A percentile compares a stretch with the other conserved stretches of the same genome.
Conservation (phyloP, 2,329 filamentous ascomycete species). For the Xylaria sp. region DNA sequence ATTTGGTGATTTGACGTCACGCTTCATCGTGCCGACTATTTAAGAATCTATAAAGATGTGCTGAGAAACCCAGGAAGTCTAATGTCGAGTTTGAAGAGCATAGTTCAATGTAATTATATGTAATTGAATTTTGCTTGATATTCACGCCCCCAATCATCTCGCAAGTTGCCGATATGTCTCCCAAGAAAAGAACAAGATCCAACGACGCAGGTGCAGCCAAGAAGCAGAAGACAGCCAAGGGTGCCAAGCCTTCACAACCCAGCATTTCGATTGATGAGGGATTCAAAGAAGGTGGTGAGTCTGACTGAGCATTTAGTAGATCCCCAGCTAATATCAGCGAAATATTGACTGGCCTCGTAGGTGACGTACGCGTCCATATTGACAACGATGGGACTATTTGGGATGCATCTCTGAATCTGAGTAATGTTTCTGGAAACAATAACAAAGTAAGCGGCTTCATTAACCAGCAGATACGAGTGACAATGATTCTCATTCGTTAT, state of each 20-base stretch:
- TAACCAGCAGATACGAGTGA: neutral
- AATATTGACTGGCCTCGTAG: constrained; percentile 11
- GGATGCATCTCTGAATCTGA: constrained; percentile 38
- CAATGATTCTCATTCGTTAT: neutral
- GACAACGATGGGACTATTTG: constrained; percentile 34
- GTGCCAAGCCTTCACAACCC: constrained; percentile 31
- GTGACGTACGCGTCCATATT: constrained; percentile 33
- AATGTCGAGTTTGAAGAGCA: neutral
- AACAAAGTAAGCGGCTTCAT: constrained; percentile 26
- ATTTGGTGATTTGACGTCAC: neutral
- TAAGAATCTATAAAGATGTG: neutral
- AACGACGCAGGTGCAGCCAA: constrained; percentile 24
- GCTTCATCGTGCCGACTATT: neutral
- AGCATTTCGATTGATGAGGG: constrained; percentile 35
- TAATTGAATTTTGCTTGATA: neutral
- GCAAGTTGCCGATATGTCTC: constrained; percentile 18
- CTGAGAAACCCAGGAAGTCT: neutral
- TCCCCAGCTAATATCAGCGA: neutral
- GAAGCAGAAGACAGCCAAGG: constrained; percentile 35
- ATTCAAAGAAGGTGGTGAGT: constrained; percentile 35
- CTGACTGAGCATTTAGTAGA: neutral
- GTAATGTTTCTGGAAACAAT: constrained; percentile 38
- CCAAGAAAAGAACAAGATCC: constrained; percentile 28
- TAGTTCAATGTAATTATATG: neutral
- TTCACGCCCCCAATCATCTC: neutral